These are phyloP conservation scores for Achaetomium macrosporum DNA, from an alignment of 2,329 filamentous ascomycete species.

Conservation along the genomic window DNA sequence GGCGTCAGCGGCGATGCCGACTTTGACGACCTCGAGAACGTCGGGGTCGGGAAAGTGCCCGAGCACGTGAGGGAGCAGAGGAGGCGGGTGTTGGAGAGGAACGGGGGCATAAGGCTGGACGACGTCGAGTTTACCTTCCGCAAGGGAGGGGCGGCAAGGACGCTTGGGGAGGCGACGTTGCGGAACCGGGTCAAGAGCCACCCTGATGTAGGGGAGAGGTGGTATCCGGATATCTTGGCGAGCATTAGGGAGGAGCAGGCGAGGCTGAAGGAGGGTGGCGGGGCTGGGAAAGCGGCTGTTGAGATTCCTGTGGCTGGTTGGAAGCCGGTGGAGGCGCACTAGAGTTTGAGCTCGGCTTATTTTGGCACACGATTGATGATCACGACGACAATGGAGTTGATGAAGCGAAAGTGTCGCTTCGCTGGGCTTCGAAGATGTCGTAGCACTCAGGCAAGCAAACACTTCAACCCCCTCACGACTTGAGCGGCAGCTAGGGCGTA, in stretches of 20 bases:
- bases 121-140: constrained; percentile 86
- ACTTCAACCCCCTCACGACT: not conserved
- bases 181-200: constrained; percentile 83
- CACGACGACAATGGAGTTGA: not conserved
- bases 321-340: constrained; percentile 30
- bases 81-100: constrained; percentile 49
- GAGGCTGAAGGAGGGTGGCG: constrained; percentile 30
- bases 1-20: constrained; percentile 73
- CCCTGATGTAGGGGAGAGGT: constrained; percentile 77
- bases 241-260: constrained; percentile 55
- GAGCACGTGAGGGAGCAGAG: constrained; percentile 58
- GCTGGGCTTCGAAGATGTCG: not conserved
- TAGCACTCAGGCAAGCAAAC: not conserved
- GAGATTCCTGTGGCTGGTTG: constrained; percentile 16
- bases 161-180: constrained; percentile 75
- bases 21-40: constrained; percentile 67
- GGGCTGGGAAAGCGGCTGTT: constrained; percentile 26
- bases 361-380: not conserved
- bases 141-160: constrained; percentile 59
- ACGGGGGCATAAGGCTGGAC: constrained; percentile 52
- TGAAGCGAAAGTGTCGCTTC: not conserved
- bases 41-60: constrained; percentile 54
- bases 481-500: not conserved
- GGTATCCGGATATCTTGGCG: constrained; percentile 61
- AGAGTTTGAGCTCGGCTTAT: not conserved